Conservation (phyloP, 2,329 filamentous ascomycete species). For the Sporothrix schenckii region DNA sequence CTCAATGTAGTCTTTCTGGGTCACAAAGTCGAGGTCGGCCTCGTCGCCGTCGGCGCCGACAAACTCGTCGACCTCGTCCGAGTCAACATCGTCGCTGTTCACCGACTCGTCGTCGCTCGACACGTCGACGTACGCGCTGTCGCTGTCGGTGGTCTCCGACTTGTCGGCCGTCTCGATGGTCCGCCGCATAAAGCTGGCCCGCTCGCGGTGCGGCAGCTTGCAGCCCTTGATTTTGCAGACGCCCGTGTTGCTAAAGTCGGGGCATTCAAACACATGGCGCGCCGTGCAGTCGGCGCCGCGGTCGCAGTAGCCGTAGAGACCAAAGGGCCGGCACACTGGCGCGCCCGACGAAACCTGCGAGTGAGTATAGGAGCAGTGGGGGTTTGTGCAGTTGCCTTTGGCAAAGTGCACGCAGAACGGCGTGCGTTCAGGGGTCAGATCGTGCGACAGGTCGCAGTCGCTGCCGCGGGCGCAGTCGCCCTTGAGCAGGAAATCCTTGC, state of each 20-base stretch:
- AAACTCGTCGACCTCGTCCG: conserved; percentile 71
- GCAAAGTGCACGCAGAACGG: conserved; percentile 89
- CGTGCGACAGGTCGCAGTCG: conserved; percentile 88
- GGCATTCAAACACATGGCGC: conserved; percentile 90
- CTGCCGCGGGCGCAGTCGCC: conserved; percentile 76
- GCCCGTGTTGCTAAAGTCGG: conserved; percentile 90
- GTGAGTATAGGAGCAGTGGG: conserved; percentile 85
- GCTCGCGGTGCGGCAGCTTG: conserved; percentile 83
- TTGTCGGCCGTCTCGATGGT: conserved; percentile 57
- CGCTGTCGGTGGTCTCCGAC: background rate
- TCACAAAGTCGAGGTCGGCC: conserved; percentile 56
- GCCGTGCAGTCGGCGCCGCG: conserved; percentile 76
- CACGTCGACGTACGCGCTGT: conserved; percentile 64
- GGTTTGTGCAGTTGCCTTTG: conserved; percentile 85
- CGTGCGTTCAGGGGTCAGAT: conserved; percentile 77
- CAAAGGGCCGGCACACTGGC: conserved; percentile 82
- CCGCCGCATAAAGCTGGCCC: conserved; percentile 77
- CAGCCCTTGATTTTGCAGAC: conserved; percentile 79
- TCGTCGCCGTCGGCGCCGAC: conserved; percentile 58
- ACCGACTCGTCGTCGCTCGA: conserved; percentile 81
- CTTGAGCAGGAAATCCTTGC: conserved; percentile 82
- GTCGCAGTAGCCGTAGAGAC: conserved; percentile 83
- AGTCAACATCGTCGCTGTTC: conserved; percentile 78
- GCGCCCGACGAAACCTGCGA: conserved; percentile 75
- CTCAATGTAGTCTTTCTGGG: conserved; percentile 63